Conservation (phyloP, 495 filamentous ascomycete genomes). For the Aspergillus homomorphus region DNA sequence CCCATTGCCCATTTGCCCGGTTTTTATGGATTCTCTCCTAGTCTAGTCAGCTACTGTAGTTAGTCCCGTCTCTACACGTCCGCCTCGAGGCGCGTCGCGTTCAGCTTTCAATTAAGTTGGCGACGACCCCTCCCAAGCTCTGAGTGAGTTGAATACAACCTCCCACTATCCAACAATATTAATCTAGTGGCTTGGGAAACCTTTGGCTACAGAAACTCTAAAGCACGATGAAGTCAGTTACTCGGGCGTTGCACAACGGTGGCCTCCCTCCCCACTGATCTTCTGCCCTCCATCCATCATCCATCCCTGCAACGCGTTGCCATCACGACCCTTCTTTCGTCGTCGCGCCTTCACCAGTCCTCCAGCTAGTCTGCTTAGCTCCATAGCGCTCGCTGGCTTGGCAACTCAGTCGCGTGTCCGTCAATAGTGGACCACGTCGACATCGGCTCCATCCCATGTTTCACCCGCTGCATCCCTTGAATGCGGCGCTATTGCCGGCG, state of each 20-base stretch:
- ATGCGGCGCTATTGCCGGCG: background rate
- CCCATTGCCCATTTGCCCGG: background rate
- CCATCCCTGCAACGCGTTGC: slow-evolving; percentile 8
- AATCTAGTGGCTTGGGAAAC: background rate
- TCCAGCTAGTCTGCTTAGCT: background rate
- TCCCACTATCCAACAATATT: background rate
- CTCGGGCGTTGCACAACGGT: slow-evolving; percentile 1
- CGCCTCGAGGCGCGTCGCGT: slow-evolving; percentile 3
- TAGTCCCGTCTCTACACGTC: background rate
- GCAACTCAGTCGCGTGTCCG: slow-evolving; percentile 4
- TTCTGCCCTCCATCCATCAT: background rate
- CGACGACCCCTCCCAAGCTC: background rate
- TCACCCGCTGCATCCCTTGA: background rate
- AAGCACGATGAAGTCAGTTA: background rate
- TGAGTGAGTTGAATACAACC: too few species aligned
- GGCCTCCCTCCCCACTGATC: background rate
- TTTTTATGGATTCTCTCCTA: background rate
- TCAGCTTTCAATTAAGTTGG: background rate
- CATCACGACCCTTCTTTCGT: slow-evolving; percentile 8
- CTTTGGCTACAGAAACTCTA: background rate
- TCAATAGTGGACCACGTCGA: slow-evolving; percentile 3
- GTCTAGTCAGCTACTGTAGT: too few species aligned
- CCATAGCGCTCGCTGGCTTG: background rate
- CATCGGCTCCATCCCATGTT: slow-evolving; percentile 1
- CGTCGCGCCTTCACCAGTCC: background rate